phyloP scores from a whole-genome alignment of 768 basidiomycete species.

The Hygrophoropsis aurantiaca region DNA sequence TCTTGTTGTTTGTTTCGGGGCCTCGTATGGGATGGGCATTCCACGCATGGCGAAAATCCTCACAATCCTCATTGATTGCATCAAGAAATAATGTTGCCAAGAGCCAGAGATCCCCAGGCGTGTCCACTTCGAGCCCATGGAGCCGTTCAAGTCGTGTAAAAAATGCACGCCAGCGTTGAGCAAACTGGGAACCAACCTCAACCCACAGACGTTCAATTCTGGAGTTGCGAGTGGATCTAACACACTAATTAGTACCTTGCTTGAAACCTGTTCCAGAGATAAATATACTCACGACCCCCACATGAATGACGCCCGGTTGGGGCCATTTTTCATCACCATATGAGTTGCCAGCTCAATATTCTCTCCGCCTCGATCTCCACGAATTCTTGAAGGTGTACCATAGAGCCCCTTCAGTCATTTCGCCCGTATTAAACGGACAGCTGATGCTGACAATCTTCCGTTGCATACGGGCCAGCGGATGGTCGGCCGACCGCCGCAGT shows the following conservation, averaged over 20 bases:
- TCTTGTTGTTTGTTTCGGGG: slow-evolving; percentile 10
- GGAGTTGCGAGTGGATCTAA: slow-evolving; percentile 41
- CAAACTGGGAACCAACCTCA: slow-evolving; percentile 42
- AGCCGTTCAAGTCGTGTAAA: slow-evolving; percentile 35
- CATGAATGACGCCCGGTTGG: slow-evolving; percentile 22
- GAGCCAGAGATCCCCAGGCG: slow-evolving; percentile 42
- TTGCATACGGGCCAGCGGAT: no score
- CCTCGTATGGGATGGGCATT: slow-evolving; percentile 38
- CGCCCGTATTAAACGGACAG: no score
- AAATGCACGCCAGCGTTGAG: slow-evolving; percentile 39
- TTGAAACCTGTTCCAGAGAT: no score
- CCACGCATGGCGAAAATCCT: slow-evolving; percentile 34
- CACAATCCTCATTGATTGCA: slow-evolving; percentile 36
- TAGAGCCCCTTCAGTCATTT: no score
- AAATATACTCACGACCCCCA: slow-evolving; percentile 28
- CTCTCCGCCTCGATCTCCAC: slow-evolving; percentile 28
- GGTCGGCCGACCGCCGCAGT: no score
- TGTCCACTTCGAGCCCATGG: slow-evolving; percentile 31
- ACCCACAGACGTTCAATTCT: slow-evolving; percentile 47
- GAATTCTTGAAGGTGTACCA: slow-evolving; percentile 20
- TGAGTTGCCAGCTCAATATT: slow-evolving; percentile 25
- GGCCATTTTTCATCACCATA: slow-evolving; percentile 26
- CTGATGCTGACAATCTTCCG: no score
- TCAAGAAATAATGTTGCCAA: slow-evolving; percentile 41
- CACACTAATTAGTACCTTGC: no score